phyloP scores from a whole-genome alignment of 441 rosid species.

The Euphorbia celastroides region DNA sequence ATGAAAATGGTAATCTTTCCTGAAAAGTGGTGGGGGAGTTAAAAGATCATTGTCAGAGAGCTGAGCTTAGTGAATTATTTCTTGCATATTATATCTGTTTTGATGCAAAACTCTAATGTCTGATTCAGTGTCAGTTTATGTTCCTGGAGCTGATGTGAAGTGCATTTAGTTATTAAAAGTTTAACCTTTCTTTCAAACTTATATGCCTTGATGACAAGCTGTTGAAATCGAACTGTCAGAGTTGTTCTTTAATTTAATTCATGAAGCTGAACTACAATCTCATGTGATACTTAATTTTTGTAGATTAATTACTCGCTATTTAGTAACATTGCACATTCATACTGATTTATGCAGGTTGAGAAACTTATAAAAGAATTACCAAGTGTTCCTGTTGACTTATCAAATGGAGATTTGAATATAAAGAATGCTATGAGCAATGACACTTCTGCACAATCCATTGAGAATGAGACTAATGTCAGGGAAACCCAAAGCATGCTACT shows the following conservation, averaged over 20 bases:
- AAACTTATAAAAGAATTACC: constrained; percentile 92
- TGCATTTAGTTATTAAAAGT: background rate
- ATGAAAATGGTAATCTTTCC: background rate
- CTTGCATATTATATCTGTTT: background rate
- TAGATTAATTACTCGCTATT: background rate
- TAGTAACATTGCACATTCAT: constrained; percentile 4
- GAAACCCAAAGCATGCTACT: constrained; percentile 97
- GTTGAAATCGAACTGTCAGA: background rate
- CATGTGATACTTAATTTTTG: background rate
- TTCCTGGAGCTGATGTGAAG: background rate
- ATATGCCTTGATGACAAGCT: background rate
- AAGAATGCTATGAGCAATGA: constrained; percentile 42
- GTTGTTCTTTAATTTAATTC: background rate
- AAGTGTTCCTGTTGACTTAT: constrained; percentile 71
- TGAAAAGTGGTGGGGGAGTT: background rate
- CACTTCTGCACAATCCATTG: constrained; percentile 34
- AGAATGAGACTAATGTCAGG: constrained; percentile 74
- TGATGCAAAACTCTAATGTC: background rate
- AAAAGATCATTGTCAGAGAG: background rate
- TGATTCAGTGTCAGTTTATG: background rate
- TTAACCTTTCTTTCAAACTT: background rate
- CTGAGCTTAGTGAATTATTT: background rate
- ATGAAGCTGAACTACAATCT: background rate
- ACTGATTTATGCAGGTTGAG: constrained; percentile 61
- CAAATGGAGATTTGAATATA: constrained; percentile 50